Percentiles rank a stretch among this genome's conserved stretches.
Evolutionary conservation across 2,329 filamentous ascomycete genomes (phyloP).

Genomic region (Coleophoma eucalyptorum): DNA sequence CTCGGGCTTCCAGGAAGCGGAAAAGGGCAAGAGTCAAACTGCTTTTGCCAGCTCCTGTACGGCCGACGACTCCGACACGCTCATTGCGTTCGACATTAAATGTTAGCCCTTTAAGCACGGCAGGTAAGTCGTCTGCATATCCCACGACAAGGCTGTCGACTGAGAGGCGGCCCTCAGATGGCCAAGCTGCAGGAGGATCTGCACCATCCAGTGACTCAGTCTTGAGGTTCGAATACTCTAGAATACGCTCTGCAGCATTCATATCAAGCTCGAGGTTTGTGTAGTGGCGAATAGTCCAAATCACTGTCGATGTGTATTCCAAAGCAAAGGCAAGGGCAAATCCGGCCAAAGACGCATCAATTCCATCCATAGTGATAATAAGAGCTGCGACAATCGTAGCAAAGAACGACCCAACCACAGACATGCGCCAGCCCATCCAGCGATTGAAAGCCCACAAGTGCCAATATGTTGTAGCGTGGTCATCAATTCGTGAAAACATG

Average conservation of each 20-base stretch:
- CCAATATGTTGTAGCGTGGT: conserved; percentile 61
- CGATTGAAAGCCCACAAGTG: conserved; percentile 70
- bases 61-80: conserved; percentile 71
- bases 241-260: conserved; percentile 72
- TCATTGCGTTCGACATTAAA: conserved; percentile 66
- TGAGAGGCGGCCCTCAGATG: conserved; percentile 67
- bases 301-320: conserved; percentile 60
- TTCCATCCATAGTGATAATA: conserved; percentile 55
- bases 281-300: conserved; percentile 65
- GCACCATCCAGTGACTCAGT: conserved; percentile 62
- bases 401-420: conserved; percentile 65
- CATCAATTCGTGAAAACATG: conserved; percentile 69
- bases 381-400: conserved; percentile 60
- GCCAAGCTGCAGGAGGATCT: conserved; percentile 69
- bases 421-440: conserved; percentile 74
- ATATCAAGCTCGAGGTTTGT: conserved; percentile 72
- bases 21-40: conserved; percentile 73
- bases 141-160: conserved; percentile 68
- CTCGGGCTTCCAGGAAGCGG: conserved; percentile 68
- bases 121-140: conserved; percentile 68
- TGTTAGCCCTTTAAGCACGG: conserved; percentile 65
- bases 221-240: conserved; percentile 68
- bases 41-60: conserved; percentile 76
- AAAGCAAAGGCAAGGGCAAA: conserved; percentile 74
- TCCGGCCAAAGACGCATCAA: conserved; percentile 68